Conservation (phyloP, 495 filamentous ascomycete species). For the Neurospora terricola region DNA sequence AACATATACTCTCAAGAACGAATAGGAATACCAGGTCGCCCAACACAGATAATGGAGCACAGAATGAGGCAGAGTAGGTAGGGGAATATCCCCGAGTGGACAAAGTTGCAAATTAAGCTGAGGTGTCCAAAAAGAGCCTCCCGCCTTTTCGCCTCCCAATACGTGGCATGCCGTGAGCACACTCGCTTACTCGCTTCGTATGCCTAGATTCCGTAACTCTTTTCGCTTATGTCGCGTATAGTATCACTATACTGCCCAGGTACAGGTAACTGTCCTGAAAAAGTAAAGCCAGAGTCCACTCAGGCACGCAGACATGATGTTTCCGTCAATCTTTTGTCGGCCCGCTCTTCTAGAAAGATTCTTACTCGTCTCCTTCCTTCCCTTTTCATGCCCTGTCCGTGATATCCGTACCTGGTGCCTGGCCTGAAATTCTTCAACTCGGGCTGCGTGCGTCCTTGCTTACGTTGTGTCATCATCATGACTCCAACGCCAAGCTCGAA, state of each 20-base stretch:
- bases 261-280: background rate
- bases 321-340: background rate
- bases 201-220: background rate
- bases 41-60: background rate
- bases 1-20: background rate
- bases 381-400: too few species aligned
- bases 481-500: conserved; percentile 35
- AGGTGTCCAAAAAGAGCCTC: background rate
- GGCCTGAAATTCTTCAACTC: background rate
- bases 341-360: background rate
- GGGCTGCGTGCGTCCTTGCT: background rate
- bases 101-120: background rate
- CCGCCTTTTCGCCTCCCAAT: background rate
- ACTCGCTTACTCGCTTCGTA: background rate
- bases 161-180: background rate
- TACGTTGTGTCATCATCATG: background rate
- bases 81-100: background rate
- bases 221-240: background rate
- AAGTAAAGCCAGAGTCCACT: background rate
- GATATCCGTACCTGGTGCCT: background rate
- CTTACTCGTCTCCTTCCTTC: background rate
- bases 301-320: background rate
- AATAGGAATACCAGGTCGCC: background rate
- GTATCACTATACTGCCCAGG: background rate
- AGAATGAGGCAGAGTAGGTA: background rate